These are phyloP conservation scores for Chaetoceros tenuissimus DNA, from an alignment of 108 stramenopile genomes.

Conservation along the genomic window DNA sequence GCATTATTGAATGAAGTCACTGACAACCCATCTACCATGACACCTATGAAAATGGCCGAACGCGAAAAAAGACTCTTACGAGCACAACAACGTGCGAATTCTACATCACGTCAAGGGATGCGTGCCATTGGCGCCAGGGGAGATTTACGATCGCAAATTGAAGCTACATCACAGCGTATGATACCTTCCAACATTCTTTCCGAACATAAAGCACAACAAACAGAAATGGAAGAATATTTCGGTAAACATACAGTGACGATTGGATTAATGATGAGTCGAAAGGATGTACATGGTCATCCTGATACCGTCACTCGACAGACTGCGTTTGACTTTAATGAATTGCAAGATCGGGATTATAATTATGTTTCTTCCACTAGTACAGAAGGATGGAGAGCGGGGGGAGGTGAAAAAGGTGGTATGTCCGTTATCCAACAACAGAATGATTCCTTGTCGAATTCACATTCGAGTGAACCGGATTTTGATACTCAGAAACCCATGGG, in stretches of 20 bases:
- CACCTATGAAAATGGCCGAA: constrained; percentile 38
- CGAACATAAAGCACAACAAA: not conserved
- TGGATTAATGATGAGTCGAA: constrained; percentile 64
- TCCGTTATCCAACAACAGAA: not conserved
- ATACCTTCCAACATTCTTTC: not conserved
- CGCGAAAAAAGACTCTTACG: constrained; percentile 41
- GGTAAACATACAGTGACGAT: constrained; percentile 47
- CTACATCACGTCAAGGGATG: constrained; percentile 2
- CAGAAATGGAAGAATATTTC: not conserved
- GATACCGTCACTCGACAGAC: constrained; percentile 83
- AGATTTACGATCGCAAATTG: constrained; percentile 31
- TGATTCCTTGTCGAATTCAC: not conserved
- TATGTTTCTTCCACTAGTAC: constrained; percentile 77
- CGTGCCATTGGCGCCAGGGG: constrained; percentile 33
- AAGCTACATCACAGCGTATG: not conserved
- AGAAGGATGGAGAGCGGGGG: constrained; percentile 79
- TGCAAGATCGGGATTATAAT: constrained; percentile 86
- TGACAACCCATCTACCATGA: constrained; percentile 48
- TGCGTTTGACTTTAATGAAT: constrained; percentile 84
- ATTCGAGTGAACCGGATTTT: constrained; percentile 14
- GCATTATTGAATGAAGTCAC: constrained; percentile 54
- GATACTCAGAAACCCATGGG: not conserved
- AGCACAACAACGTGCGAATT: constrained; percentile 23
- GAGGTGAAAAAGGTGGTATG: constrained; percentile 60
- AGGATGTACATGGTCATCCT: constrained; percentile 57